phyloP scores from a whole-genome alignment of 345 rosid species.

The Eucalyptus regnans region DNA sequence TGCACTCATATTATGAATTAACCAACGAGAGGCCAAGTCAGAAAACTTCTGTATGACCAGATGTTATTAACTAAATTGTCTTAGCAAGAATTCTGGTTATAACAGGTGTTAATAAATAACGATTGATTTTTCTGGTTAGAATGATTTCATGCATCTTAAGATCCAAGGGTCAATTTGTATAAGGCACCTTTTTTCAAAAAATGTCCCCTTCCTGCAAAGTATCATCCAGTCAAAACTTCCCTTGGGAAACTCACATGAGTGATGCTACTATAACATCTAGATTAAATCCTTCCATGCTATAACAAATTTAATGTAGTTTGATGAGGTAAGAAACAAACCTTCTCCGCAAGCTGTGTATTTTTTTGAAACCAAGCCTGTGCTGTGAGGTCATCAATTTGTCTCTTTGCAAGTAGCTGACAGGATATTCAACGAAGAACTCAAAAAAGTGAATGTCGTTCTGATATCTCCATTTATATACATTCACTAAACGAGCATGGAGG shows the following conservation, averaged over 20 bases:
- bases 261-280: neutral
- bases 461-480: neutral
- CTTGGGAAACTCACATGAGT: neutral
- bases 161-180: neutral
- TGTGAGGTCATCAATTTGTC: slow-evolving; percentile 64
- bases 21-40: neutral
- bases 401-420: slow-evolving; percentile 57
- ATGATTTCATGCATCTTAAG: neutral
- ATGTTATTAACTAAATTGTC: neutral
- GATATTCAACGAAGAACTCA: neutral
- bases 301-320: neutral
- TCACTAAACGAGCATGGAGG: neutral
- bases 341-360: slow-evolving; percentile 49
- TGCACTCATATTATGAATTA: neutral
- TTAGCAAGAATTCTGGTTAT: neutral
- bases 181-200: neutral
- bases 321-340: slow-evolving; percentile 26
- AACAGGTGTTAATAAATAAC: neutral
- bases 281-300: neutral
- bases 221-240: neutral
- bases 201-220: neutral
- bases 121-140: neutral
- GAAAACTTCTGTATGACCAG: neutral
- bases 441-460: neutral
- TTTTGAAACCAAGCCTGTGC: slow-evolving; percentile 73